A percentile compares a stretch with the other conserved stretches of the same genome.
Evolutionary conservation across 305 asterid species (phyloP).

Genomic region (Ilex paraguariensis): DNA sequence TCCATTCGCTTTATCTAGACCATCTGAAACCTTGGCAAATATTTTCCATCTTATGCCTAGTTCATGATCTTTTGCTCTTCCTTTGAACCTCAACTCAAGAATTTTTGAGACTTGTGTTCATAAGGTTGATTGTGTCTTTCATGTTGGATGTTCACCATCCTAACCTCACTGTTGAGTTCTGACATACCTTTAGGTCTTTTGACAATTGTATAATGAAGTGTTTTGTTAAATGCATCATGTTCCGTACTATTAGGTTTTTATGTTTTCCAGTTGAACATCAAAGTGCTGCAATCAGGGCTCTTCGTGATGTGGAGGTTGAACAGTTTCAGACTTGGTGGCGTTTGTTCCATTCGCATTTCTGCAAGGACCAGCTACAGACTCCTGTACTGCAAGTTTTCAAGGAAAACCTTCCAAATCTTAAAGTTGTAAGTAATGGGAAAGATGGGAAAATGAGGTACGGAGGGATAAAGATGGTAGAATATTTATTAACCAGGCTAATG

Average conservation of each 20-base stretch:
- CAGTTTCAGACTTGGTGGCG: conserved; percentile 47
- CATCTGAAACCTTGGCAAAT: no score
- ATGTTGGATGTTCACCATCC: no score
- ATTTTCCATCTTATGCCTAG: no score
- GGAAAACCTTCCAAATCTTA: conserved; percentile 61
- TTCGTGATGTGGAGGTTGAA: conserved; percentile 70
- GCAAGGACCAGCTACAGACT: conserved; percentile 50
- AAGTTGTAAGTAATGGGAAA: conserved; percentile 34
- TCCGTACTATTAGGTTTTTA: background rate
- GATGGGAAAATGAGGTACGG: conserved; percentile 57
- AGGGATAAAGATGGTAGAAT: conserved; percentile 30
- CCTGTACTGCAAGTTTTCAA: conserved; percentile 58
- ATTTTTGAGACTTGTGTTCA: no score
- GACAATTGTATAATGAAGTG: no score
- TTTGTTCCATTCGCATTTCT: conserved; percentile 47
- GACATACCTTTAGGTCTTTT: no score
- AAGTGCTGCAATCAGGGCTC: conserved; percentile 71
- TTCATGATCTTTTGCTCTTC: no score
- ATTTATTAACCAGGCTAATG: conserved; percentile 36
- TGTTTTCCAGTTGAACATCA: conserved; percentile 62
- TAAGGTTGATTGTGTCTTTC: no score
- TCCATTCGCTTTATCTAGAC: no score
- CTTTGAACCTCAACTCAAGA: no score
- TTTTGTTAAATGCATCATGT: background rate
- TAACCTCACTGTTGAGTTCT: no score